These are phyloP conservation scores for Sutorius eximius DNA, from an alignment of 1,284 basidiomycete species.

Conservation along the genomic window DNA sequence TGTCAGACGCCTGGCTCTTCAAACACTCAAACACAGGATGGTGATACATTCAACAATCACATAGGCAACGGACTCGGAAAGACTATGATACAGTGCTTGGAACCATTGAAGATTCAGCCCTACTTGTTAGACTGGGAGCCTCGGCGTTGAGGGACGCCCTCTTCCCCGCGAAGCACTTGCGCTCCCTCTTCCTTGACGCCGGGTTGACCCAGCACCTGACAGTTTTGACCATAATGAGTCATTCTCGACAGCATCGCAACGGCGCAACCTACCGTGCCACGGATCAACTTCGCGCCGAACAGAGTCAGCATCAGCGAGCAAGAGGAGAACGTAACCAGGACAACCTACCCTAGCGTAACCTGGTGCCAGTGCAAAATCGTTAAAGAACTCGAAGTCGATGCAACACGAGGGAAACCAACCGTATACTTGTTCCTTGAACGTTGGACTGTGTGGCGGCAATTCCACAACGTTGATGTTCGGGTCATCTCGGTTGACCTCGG, in stretches of 20 bases:
- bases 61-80: not conserved
- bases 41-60: not conserved
- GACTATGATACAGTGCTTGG: not conserved
- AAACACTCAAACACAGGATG: not conserved
- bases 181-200: conserved; percentile 49
- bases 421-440: conserved; percentile 51
- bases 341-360: conserved; percentile 35
- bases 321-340: not conserved
- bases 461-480: conserved; percentile 30
- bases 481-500: conserved; percentile 29
- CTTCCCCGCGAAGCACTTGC: conserved; percentile 46
- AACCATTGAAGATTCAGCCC: not conserved
- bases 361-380: conserved; percentile 8
- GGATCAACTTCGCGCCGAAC: conserved; percentile 37
- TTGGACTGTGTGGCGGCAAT: conserved; percentile 28
- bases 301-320: conserved; percentile 9
- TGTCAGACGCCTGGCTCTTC: not conserved
- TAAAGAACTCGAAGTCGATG: not conserved
- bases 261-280: conserved; percentile 42
- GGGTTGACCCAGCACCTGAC: conserved; percentile 29
- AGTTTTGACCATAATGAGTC: not conserved
- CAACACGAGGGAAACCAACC: conserved; percentile 35
- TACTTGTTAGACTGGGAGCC: conserved; percentile 25
- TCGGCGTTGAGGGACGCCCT: conserved; percentile 30
- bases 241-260: conserved; percentile 3